Conservation (phyloP, 345 rosid genomes). For the Cardiospermum halicacabum region DNA sequence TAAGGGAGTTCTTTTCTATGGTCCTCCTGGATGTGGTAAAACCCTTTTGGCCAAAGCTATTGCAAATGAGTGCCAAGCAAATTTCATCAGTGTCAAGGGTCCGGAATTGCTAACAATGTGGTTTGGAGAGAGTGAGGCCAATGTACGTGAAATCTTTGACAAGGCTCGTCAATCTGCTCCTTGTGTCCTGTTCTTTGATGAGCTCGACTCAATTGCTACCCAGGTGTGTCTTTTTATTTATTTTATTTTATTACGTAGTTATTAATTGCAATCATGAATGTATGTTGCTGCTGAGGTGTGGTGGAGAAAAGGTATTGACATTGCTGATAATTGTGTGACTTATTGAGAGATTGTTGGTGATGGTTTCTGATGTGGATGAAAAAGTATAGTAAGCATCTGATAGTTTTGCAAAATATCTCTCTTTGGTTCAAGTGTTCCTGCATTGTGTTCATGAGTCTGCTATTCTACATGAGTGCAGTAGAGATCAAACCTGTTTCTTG, state of each 20-base stretch:
- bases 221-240: slow-evolving; percentile 42
- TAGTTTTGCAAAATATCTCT: not conserved
- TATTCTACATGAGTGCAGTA: not conserved
- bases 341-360: not conserved
- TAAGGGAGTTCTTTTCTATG: slow-evolving; percentile 93
- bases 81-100: slow-evolving; percentile 93
- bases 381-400: not conserved
- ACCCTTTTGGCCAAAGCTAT: slow-evolving; percentile 98
- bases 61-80: slow-evolving; percentile 96
- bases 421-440: not conserved
- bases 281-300: not conserved
- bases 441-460: not conserved
- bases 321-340: not conserved
- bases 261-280: not conserved
- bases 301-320: not conserved
- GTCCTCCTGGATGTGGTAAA: slow-evolving; percentile 98
- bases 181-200: slow-evolving; percentile 90
- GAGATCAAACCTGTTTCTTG: not conserved
- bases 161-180: slow-evolving; percentile 97
- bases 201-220: slow-evolving; percentile 94
- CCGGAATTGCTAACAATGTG: slow-evolving; percentile 98
- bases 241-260: not conserved
- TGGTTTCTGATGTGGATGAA: not conserved
- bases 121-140: slow-evolving; percentile 98
- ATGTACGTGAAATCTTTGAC: slow-evolving; percentile 92